phyloP scores from a whole-genome alignment of 257 asterid species.

The Oldenlandia corymbosa region DNA sequence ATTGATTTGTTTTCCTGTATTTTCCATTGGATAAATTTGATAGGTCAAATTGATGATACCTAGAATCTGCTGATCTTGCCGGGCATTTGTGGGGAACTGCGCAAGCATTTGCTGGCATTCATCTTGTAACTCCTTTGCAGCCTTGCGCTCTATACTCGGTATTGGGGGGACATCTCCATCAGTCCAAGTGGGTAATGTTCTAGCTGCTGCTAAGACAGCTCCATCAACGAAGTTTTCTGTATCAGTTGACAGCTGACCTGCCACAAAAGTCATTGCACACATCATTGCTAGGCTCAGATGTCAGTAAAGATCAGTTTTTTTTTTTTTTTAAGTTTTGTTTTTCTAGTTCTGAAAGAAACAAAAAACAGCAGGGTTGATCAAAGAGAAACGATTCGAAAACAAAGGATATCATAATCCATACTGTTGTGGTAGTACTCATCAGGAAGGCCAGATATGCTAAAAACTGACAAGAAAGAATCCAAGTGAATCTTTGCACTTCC shows the following conservation, averaged over 20 bases:
- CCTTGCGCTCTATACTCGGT: slow-evolving; percentile 84
- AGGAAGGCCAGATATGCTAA: slow-evolving; percentile 82
- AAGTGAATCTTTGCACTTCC: slow-evolving; percentile 70
- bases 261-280: too few species aligned
- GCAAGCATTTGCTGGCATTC: slow-evolving; percentile 90
- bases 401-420: slow-evolving; percentile 30
- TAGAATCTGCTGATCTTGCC: slow-evolving; percentile 66
- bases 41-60: slow-evolving; percentile 38
- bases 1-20: not conserved
- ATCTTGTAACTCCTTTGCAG: slow-evolving; percentile 81
- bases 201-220: slow-evolving; percentile 91
- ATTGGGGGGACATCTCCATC: slow-evolving; percentile 81
- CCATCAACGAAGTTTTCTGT: slow-evolving; percentile 75
- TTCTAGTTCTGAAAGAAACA: too few species aligned
- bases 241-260: slow-evolving; percentile 64
- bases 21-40: slow-evolving; percentile 10
- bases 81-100: slow-evolving; percentile 57
- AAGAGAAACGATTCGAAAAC: slow-evolving; percentile 9
- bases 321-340: too few species aligned
- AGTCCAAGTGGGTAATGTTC: slow-evolving; percentile 93
- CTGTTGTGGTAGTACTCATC: slow-evolving; percentile 83
- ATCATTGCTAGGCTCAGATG: too few species aligned
- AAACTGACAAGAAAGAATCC: slow-evolving; percentile 87
- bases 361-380: too few species aligned
- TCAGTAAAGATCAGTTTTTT: too few species aligned